Conservation (phyloP, 2,329 filamentous ascomycete species). For the Penicillium sp. region DNA sequence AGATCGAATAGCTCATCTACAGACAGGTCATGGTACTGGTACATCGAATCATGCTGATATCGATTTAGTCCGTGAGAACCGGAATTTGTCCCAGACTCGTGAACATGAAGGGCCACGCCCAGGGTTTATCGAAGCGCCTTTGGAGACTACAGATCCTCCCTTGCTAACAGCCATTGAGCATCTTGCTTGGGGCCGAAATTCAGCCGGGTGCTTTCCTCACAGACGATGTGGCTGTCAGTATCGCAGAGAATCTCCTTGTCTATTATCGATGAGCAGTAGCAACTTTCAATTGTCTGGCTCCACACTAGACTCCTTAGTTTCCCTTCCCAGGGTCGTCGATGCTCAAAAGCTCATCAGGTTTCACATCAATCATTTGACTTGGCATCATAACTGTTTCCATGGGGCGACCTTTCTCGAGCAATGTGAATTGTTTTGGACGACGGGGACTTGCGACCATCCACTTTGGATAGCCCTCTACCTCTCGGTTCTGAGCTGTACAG, state of each 20-base stretch:
- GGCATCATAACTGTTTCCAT: slow-evolving; percentile 26
- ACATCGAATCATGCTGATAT: slow-evolving; percentile 2
- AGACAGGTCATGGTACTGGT: slow-evolving; percentile 13
- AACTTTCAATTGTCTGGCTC: slow-evolving; percentile 11
- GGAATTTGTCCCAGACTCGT: slow-evolving; percentile 1
- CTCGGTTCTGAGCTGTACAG: slow-evolving; percentile 21
- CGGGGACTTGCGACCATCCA: slow-evolving; percentile 21
- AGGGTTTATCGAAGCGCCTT: slow-evolving; percentile 8
- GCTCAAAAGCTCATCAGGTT: slow-evolving; percentile 22
- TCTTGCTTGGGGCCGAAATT: slow-evolving; percentile 37
- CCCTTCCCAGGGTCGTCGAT: slow-evolving; percentile 9
- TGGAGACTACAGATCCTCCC: slow-evolving; percentile 21
- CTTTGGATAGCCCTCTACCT: slow-evolving; percentile 25
- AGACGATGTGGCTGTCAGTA: slow-evolving; percentile 27
- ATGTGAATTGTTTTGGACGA: slow-evolving; percentile 23
- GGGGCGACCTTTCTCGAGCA: slow-evolving; percentile 24
- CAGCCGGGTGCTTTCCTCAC: slow-evolving; percentile 33
- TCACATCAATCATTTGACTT: slow-evolving; percentile 20
- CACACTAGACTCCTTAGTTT: slow-evolving; percentile 5
- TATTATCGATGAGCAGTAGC: slow-evolving; percentile 11
- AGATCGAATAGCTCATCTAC: slow-evolving; percentile 20
- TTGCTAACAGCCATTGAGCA: slow-evolving; percentile 34
- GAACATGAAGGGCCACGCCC: slow-evolving; percentile 4
- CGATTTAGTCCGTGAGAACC: slow-evolving; percentile 3
- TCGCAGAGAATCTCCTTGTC: slow-evolving; percentile 14